phyloP scores from a whole-genome alignment of 176 grass and related monocot genomes.

The Carex littledalei region DNA sequence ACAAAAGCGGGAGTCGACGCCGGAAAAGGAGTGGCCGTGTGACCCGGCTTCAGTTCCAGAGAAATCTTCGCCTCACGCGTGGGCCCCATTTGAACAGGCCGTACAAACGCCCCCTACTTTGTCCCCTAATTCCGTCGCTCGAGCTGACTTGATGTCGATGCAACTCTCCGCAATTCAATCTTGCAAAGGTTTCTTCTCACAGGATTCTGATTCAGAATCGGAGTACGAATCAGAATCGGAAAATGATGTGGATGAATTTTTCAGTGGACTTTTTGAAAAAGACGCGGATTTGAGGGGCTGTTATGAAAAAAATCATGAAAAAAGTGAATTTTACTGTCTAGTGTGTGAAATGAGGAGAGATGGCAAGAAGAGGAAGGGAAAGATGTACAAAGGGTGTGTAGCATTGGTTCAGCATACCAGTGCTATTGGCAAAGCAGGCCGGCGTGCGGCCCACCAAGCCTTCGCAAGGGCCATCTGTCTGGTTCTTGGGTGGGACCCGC shows the following conservation, averaged over 20 bases:
- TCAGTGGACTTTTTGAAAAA: slow-evolving; percentile 35
- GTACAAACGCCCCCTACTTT: not conserved
- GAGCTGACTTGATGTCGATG: not conserved
- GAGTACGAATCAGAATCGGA: slow-evolving; percentile 32
- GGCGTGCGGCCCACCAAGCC: slow-evolving; percentile 42
- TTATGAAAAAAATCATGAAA: slow-evolving; percentile 48
- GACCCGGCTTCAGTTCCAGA: slow-evolving; percentile 10
- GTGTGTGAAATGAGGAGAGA: slow-evolving; percentile 39
- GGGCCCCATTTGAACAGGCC: not conserved
- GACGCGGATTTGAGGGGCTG: slow-evolving; percentile 30
- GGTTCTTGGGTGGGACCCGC: slow-evolving; percentile 52
- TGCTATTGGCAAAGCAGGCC: slow-evolving; percentile 13
- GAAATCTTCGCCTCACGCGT: not conserved
- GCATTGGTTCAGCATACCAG: slow-evolving; percentile 55
- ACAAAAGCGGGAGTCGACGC: not conserved
- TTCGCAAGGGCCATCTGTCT: slow-evolving; percentile 43
- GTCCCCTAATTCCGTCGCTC: not conserved
- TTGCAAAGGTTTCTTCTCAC: slow-evolving; percentile 40
- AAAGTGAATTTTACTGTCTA: slow-evolving; percentile 53
- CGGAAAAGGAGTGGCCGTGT: not conserved
- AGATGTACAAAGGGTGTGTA: slow-evolving; percentile 29
- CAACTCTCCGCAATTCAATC: slow-evolving; percentile 24
- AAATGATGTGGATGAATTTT: slow-evolving; percentile 12
- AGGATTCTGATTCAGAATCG: not conserved
- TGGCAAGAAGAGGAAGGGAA: slow-evolving; percentile 20